These are phyloP conservation scores for Trematosphaeria pertusa DNA, from an alignment of 2,329 filamentous ascomycete species.

Conservation along the genomic window DNA sequence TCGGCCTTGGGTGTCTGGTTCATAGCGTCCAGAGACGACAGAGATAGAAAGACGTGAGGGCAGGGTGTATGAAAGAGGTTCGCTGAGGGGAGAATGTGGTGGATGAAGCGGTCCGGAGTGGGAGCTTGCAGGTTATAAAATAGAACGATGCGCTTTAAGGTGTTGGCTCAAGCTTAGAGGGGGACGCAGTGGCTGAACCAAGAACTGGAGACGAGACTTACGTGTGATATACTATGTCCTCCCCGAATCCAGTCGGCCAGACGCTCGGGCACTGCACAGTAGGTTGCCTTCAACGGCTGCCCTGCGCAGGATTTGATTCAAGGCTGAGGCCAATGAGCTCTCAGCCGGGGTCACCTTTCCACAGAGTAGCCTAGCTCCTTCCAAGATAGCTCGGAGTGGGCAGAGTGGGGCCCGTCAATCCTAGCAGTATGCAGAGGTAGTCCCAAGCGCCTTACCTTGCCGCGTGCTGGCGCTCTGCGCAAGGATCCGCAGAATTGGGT, in stretches of 20 bases:
- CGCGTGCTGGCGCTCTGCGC: constrained; percentile 19
- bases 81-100: constrained; percentile 6
- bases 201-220: constrained; percentile 27
- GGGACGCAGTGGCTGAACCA: constrained; percentile 23
- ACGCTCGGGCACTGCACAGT: constrained; percentile 25
- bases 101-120: constrained; percentile 11
- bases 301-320: constrained; percentile 33
- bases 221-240: constrained; percentile 34
- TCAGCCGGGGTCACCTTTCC: constrained; percentile 24
- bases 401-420: constrained; percentile 21
- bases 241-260: constrained; percentile 11
- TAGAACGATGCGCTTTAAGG: constrained; percentile 17
- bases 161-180: constrained; percentile 21
- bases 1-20: constrained; percentile 22
- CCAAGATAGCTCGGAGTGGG: constrained; percentile 24
- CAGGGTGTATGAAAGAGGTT: constrained; percentile 1
- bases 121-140: constrained; percentile 19
- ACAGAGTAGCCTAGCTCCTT: constrained; percentile 25
- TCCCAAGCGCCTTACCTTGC: constrained; percentile 23
- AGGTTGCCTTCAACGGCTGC: constrained; percentile 31
- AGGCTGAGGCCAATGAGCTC: constrained; percentile 24
- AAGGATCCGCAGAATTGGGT: constrained; percentile 24
- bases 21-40: constrained; percentile 20
- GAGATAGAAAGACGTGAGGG: constrained; percentile 7
- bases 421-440: constrained; percentile 18